These are phyloP conservation scores for Daldinia grandis DNA, from an alignment of 495 filamentous ascomycete species.

Conservation along the genomic window DNA sequence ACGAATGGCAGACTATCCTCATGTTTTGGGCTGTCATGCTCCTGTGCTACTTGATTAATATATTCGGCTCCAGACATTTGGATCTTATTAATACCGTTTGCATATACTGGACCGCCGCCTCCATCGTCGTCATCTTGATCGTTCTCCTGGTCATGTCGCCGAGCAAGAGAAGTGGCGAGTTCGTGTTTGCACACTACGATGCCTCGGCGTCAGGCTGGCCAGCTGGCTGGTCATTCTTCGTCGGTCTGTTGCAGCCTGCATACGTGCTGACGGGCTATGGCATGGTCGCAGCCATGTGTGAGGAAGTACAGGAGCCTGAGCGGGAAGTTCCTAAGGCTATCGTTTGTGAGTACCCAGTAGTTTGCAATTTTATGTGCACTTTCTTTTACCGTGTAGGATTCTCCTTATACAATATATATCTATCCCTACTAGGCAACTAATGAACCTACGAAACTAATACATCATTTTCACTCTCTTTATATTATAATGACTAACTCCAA, in stretches of 20 bases:
- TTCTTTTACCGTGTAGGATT: not conserved
- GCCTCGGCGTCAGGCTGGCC: slow-evolving; percentile 63
- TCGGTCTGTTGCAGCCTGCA: slow-evolving; percentile 58
- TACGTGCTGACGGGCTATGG: slow-evolving; percentile 66
- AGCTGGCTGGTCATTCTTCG: slow-evolving; percentile 65
- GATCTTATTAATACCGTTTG: slow-evolving; percentile 69
- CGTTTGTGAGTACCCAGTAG: slow-evolving; percentile 45
- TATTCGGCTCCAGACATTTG: slow-evolving; percentile 65
- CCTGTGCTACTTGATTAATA: slow-evolving; percentile 66
- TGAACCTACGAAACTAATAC: too few species aligned
- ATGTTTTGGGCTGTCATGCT: slow-evolving; percentile 70
- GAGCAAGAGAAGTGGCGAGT: slow-evolving; percentile 65
- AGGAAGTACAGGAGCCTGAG: slow-evolving; percentile 63
- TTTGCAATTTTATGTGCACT: not conserved
- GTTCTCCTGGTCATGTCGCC: slow-evolving; percentile 69
- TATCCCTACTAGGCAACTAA: too few species aligned
- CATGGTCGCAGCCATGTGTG: slow-evolving; percentile 63
- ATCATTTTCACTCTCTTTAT: not conserved
- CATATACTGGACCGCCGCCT: slow-evolving; percentile 67
- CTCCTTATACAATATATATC: not conserved
- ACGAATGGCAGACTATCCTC: slow-evolving; percentile 64
- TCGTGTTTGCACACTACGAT: slow-evolving; percentile 68
- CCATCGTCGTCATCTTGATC: slow-evolving; percentile 64
- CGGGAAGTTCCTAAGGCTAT: slow-evolving; percentile 66
- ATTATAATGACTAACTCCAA: slow-evolving; percentile 8